Evolutionary conservation across 768 basidiomycete species (phyloP).

Genomic region (Naganishia vaughanmartiniae): DNA sequence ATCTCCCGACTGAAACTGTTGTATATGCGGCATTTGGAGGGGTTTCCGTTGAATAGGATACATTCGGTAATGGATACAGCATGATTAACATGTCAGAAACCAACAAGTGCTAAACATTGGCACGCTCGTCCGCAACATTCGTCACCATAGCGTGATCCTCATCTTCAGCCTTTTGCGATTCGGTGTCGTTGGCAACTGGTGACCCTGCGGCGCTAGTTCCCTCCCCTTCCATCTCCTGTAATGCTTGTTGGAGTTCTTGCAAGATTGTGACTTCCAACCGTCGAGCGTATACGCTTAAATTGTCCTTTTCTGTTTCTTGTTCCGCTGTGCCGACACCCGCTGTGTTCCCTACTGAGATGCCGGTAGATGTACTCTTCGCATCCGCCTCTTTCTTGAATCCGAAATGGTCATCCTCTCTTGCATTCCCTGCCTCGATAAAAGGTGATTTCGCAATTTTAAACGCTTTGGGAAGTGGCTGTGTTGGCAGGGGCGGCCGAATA

Average conservation of each 20-base stretch:
- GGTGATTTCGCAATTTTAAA: constrained; percentile 1
- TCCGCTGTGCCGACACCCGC: background rate
- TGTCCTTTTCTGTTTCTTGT: background rate
- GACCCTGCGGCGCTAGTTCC: background rate
- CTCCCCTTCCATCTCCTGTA: constrained; percentile 22
- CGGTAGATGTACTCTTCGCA: background rate
- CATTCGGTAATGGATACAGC: background rate
- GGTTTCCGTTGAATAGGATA: background rate
- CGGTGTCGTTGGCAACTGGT: background rate
- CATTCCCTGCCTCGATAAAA: background rate
- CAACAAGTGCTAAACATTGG: background rate
- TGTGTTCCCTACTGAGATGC: background rate
- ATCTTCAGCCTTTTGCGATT: background rate
- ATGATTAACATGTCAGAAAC: background rate
- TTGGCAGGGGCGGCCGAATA: constrained; percentile 3
- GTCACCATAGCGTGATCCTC: background rate
- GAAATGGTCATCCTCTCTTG: background rate
- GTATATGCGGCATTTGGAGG: background rate
- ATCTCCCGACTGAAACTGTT: background rate
- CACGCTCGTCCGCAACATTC: background rate
- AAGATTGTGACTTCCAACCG: constrained; percentile 25
- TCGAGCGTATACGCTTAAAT: constrained; percentile 26
- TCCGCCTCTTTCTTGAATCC: background rate
- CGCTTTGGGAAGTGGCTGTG: background rate
- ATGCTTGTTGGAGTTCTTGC: constrained; percentile 20